Conservation (phyloP, 2,329 filamentous ascomycete genomes). For the Alternaria novae-zelandiae region DNA sequence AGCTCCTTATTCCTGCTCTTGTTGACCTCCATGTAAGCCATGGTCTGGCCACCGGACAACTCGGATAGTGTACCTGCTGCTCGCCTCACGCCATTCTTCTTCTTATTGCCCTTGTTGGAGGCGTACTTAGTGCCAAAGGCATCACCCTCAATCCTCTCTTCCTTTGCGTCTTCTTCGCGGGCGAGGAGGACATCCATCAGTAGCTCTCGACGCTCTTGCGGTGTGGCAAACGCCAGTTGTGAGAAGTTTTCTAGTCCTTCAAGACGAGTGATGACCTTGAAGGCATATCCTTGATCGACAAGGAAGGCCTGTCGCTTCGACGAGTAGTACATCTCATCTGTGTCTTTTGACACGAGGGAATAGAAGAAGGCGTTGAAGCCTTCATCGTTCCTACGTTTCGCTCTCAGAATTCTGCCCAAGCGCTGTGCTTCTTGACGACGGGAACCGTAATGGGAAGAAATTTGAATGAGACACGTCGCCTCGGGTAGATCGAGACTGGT, state of each 20-base stretch:
- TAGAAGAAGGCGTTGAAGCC: constrained; percentile 99
- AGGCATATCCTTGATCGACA: constrained; percentile 97
- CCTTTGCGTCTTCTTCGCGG: constrained; percentile 73
- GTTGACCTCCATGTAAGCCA: constrained; percentile 74
- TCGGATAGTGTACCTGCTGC: constrained; percentile 87
- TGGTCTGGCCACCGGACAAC: constrained; percentile 88
- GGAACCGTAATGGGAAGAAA: constrained; percentile 96
- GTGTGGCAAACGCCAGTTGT: constrained; percentile 78
- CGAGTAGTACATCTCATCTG: constrained; percentile 96
- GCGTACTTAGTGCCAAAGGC: constrained; percentile 62
- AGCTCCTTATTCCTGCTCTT: constrained; percentile 56
- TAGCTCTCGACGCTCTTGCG: constrained; percentile 81
- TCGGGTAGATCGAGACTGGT: constrained; percentile 97
- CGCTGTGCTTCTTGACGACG: constrained; percentile 95
- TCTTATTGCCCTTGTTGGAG: constrained; percentile 54
- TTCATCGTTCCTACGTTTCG: constrained; percentile 94
- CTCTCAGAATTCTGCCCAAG: constrained; percentile 88
- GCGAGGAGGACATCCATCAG: constrained; percentile 89
- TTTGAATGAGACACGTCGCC: constrained; percentile 95
- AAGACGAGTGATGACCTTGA: constrained; percentile 97
- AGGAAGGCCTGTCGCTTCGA: constrained; percentile 96
- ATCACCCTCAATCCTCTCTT: constrained; percentile 74
- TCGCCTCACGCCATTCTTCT: constrained; percentile 70
- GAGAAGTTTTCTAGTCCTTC: constrained; percentile 87
- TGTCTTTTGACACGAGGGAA: constrained; percentile 95